Base-by-base conservation (phyloP, 2,329 filamentous ascomycete species). In the Fusarium sp. region DNA sequence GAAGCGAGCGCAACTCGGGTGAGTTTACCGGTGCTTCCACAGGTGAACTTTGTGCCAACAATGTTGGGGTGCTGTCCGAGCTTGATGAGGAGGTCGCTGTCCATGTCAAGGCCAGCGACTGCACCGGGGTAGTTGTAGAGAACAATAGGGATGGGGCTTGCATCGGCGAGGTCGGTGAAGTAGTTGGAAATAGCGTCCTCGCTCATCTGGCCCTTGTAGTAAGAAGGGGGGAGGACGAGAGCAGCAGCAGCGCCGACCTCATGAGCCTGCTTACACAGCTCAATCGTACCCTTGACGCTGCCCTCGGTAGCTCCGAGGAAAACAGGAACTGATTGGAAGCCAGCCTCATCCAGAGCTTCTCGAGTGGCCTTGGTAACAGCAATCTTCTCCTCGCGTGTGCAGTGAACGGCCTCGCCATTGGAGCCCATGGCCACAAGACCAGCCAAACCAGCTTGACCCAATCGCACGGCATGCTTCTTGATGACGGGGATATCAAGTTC, bases 71-170 rank as follows among this genome's bases (percentile, higher is more conserved):
- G 93, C 76, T 89, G 81, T 43, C 90, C 91, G 36, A 97, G 87
- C 76, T 86, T 86, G 81, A 96, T 93, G 73, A 97, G 86, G 61
- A 95, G 85, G 77, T 97, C 93, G 59, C 91, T 94, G 83, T 96
- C 92, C 87, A 97, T 91, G 78, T 97, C 93, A 74, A 96, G 91
- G 49, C 93, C 93, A 7, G 92, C 86, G 7, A 96, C 93, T 48
- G 92, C 93, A 50, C 92, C 93, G 1, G 93, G 93, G 82, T 96
- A 97, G 83, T 96, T 97, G 86, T 97, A 97, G 46, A 97, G 82
- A 67, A 96, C 86, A 54, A 97, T 78, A n/a, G 92, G 92, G 10
- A 96, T 81, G 7, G 92, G 90, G 49, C 89, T 92, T 38, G 78
- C 84, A 77, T 95, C 91, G 46, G 93, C 93, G 7, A 97, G 91